Evolutionary conservation across 202 grass and related monocot species (phyloP).

Genomic region (Elaeis oleifera): DNA sequence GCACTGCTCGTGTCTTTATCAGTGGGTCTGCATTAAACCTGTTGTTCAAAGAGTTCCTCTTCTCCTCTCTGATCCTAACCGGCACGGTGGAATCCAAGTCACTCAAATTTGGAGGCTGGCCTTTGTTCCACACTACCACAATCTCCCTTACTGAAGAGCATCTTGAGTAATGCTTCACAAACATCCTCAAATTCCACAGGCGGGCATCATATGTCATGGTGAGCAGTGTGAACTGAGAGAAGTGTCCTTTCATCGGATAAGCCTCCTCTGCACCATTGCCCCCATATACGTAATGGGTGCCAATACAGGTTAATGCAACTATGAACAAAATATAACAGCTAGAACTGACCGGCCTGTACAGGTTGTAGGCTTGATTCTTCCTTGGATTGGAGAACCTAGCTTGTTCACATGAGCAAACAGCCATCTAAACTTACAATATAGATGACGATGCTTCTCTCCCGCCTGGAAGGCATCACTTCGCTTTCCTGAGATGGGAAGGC

Average conservation of each 20-base stretch:
- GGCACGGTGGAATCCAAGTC: conserved; percentile 64
- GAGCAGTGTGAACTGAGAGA: conserved; percentile 85
- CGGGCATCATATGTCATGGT: conserved; percentile 92
- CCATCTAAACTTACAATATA: conserved; percentile 38
- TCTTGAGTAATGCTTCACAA: conserved; percentile 82
- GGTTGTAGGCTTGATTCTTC: conserved; percentile 48
- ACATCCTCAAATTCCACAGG: conserved; percentile 88
- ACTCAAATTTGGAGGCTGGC: conserved; percentile 28
- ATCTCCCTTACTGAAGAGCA: conserved; percentile 84
- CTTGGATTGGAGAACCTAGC: conserved; percentile 37
- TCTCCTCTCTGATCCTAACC: conserved; percentile 71
- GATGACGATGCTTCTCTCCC: conserved; percentile 20
- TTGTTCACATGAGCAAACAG: conserved; percentile 36
- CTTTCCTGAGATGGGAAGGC: conserved; percentile 45
- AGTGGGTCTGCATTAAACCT: conserved; percentile 76
- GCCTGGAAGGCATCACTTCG: conserved; percentile 30
- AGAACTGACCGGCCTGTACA: conserved; percentile 37
- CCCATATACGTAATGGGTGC: conserved; percentile 62
- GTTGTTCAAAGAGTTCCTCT: conserved; percentile 73
- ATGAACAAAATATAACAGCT: conserved; percentile 26
- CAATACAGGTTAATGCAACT: conserved; percentile 52
- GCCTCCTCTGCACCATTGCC: conserved; percentile 64
- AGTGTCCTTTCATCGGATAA: conserved; percentile 54
- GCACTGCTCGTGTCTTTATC: conserved; percentile 71
- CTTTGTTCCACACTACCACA: conserved; percentile 86